Percentiles rank a stretch among this genome's conserved stretches.
Evolutionary conservation across 345 rosid species (phyloP).

Genomic region (Lumnitzera littorea): DNA sequence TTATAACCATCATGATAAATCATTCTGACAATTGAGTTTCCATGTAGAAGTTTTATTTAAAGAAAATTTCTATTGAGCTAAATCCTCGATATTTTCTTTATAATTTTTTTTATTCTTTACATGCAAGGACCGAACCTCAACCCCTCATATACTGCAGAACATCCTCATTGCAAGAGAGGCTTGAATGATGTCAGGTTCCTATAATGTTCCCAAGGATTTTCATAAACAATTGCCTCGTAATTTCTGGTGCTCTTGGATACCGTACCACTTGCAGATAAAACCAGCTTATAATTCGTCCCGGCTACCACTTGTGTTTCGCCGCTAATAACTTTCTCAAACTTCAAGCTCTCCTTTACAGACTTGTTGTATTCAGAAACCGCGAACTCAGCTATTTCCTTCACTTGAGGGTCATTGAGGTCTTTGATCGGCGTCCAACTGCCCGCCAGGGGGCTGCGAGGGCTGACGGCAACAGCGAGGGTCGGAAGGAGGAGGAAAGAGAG

Average conservation of each 20-base stretch:
- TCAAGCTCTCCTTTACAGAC: constrained; percentile 5
- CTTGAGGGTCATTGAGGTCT: constrained; percentile 25
- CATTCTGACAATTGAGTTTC: too few relatives aligned
- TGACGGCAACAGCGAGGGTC: too few relatives aligned
- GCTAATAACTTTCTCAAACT: constrained; percentile 15
- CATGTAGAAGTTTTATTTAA: too few relatives aligned
- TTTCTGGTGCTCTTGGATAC: background rate
- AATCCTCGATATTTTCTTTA: too few relatives aligned
- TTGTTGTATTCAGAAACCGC: constrained; percentile 31
- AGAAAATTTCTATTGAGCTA: too few relatives aligned
- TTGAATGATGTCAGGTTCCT: constrained; percentile 30
- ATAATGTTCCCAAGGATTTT: constrained; percentile 24
- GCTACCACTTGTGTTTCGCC: constrained; percentile 42
- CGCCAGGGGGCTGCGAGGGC: too few relatives aligned
- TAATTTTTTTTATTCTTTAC: too few relatives aligned
- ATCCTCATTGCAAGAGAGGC: too few relatives aligned
- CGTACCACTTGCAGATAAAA: constrained; percentile 12
- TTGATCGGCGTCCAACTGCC: constrained; percentile 48
- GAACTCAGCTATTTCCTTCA: constrained; percentile 30
- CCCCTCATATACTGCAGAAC: too few relatives aligned
- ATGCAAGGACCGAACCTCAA: too few relatives aligned
- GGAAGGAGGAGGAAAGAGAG: too few relatives aligned
- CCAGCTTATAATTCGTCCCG: constrained; percentile 35
- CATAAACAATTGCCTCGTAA: constrained; percentile 45
- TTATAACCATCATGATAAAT: too few relatives aligned